Base-by-base conservation (phyloP, 2,329 filamentous ascomycete species). In the Ascochyta rabiei region DNA sequence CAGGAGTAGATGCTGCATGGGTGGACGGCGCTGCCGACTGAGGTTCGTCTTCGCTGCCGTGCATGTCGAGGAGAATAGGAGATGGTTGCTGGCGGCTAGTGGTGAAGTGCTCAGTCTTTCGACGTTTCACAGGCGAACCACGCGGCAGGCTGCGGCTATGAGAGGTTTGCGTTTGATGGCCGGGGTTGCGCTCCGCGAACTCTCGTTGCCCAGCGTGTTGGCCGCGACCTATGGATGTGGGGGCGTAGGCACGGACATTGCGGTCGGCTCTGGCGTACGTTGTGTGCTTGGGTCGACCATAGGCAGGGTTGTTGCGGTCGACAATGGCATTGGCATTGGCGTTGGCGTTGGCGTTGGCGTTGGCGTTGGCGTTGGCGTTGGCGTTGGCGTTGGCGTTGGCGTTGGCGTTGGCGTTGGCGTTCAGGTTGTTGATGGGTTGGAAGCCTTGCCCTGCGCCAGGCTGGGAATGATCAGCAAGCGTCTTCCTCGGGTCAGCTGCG, bases 261-360 rank as follows among this genome's bases (percentile, higher is more conserved):
- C 57, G 63, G 18, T 49, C 15, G 6, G 24, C 15, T 23, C 44
- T 63, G 16, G 53, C 38, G 28, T 69, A 69, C 1, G 62, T 68
- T 21, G 28, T 54, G 12, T 19, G 47, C 45, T 52, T 59, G 13
- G 2, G 42, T 33, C 45, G 47, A 21, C 37, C 34, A 28, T 35
- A 12, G 3, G 18, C 33, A 6, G 33, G 40, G 26, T 60, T 49
- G 24, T 13, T 46, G 18, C 45, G 41, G 33, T 51, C 48, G 15
- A 26, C 40, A 8, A 35, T 31, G 19, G 16, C 7, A n/a, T 23
- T 31, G 19, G 16, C 7, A n/a, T 15, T 24, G 10, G 5, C 5
- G 3, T 40, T 37, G n/a, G n/a, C n/a, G n/a, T 23, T 31, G 19
- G 16, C 7, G 19, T 15, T 24, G 10, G 5, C 5, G 3, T 40